Conservation (phyloP, 257 asterid genomes). For the Gentiana macrophylla region DNA sequence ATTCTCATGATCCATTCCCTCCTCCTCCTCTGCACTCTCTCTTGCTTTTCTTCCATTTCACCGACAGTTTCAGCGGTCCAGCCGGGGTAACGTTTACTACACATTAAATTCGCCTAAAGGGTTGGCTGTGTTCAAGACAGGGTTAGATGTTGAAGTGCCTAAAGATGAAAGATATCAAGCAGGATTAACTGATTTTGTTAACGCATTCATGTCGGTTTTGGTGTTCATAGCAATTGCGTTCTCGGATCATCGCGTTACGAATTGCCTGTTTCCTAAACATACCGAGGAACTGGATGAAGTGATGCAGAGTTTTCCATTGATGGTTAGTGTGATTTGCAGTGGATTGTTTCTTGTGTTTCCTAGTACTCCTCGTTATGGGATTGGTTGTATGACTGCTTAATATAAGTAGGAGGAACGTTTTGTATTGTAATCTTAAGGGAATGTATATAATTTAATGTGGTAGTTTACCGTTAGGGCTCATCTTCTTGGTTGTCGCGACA, state of each 20-base stretch:
- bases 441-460: too few species aligned
- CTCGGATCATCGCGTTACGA: conserved; percentile 81
- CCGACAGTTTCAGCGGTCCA: conserved; percentile 72
- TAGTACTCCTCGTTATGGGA: conserved; percentile 56
- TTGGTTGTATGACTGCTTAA: conserved; percentile 66
- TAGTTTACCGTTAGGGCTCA: too few species aligned
- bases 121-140: conserved; percentile 67
- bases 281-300: conserved; percentile 63
- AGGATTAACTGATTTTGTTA: conserved; percentile 69
- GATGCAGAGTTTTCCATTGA: conserved; percentile 81
- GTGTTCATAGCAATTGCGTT: conserved; percentile 70
- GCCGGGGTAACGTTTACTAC: conserved; percentile 62
- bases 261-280: conserved; percentile 72
- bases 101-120: conserved; percentile 66
- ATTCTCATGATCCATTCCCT: conserved; percentile 57
- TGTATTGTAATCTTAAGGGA: too few species aligned
- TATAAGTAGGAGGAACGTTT: too few species aligned
- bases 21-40: conserved; percentile 51
- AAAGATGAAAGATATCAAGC: conserved; percentile 46
- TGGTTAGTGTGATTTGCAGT: conserved; percentile 84
- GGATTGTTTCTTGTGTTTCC: conserved; percentile 86
- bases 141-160: conserved; percentile 58
- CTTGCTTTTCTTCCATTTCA: conserved; percentile 96
- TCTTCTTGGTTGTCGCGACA: too few species aligned
- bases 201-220: conserved; percentile 70